Evolutionary conservation across 2,329 filamentous ascomycete genomes (phyloP).

Genomic region (Colletotrichum tropicale): DNA sequence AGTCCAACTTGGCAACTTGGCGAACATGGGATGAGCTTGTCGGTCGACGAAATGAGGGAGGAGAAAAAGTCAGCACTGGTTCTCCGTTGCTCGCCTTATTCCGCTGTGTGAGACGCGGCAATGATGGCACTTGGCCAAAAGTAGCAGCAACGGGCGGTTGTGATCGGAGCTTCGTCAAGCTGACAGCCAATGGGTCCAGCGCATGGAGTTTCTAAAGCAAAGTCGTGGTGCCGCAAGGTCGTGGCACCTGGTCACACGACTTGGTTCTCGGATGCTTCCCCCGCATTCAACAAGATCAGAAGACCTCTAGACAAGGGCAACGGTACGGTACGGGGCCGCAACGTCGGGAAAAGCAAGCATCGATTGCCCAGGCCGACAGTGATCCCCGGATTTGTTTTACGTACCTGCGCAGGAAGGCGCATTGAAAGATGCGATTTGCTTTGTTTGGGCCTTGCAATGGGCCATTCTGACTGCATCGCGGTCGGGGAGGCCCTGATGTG

Average conservation of each 20-base stretch:
- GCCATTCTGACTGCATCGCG: not conserved
- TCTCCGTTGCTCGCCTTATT: not conserved
- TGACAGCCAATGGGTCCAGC: not conserved
- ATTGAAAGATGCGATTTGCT: not conserved
- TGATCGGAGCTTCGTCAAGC: not conserved
- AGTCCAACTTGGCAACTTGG: not conserved
- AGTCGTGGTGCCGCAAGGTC: conserved; percentile 11
- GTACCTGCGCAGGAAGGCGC: not conserved
- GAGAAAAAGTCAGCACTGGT: not conserved
- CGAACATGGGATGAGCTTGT: conserved; percentile 1
- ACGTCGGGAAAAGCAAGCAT: conserved; percentile 17
- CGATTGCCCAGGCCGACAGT: not conserved
- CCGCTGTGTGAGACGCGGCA: not conserved
- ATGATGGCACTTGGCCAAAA: not conserved
- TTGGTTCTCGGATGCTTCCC: conserved; percentile 19
- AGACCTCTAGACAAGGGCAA: conserved; percentile 17
- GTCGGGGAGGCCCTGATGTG: not conserved
- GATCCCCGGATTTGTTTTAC: not conserved
- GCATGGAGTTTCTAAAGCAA: not conserved
- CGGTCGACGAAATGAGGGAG: not conserved
- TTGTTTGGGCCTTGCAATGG: not conserved
- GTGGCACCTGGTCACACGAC: conserved; percentile 17
- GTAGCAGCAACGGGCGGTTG: not conserved
- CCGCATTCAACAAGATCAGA: conserved; percentile 18
- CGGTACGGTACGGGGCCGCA: not conserved